Conservation (phyloP, 257 asterid genomes). For the Nicotiana noctiflora region DNA sequence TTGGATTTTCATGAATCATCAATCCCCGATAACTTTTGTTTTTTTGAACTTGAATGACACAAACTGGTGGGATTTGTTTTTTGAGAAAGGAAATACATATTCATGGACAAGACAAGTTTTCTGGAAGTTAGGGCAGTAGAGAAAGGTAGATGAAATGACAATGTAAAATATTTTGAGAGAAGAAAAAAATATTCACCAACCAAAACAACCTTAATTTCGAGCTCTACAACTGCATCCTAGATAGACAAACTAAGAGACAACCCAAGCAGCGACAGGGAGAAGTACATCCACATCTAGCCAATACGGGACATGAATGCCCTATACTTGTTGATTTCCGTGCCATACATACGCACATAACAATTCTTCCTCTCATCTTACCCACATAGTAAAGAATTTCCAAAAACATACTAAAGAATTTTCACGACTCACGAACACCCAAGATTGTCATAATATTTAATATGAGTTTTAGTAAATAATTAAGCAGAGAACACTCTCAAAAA, state of each 20-base stretch:
- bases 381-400: background rate
- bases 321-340: background rate
- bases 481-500: background rate
- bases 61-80: background rate
- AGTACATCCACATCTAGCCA: background rate
- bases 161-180: background rate
- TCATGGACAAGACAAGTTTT: background rate
- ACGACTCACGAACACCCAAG: background rate
- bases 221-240: background rate
- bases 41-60: background rate
- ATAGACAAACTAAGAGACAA: background rate
- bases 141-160: background rate
- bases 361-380: background rate
- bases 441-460: background rate
- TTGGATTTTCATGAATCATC: background rate
- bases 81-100: background rate
- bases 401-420: background rate
- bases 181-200: background rate
- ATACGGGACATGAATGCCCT: background rate
- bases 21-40: background rate
- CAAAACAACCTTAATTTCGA: background rate
- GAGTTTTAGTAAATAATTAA: background rate
- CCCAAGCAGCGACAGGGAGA: background rate
- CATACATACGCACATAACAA: background rate
- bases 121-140: background rate